Conservation (phyloP, 257 asterid genomes). For the Ilex aquifolium region DNA sequence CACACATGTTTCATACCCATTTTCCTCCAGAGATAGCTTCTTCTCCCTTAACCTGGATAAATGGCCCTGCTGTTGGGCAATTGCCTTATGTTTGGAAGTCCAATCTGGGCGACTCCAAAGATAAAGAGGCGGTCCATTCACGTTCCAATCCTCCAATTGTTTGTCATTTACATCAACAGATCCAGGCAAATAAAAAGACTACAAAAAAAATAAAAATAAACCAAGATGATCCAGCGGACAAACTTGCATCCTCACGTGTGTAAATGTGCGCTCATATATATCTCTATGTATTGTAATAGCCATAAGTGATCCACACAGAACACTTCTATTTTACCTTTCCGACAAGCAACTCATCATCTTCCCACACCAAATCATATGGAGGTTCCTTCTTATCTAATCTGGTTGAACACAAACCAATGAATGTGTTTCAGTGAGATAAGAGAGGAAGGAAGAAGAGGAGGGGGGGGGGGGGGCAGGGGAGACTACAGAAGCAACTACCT, state of each 20-base stretch:
- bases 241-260: too few species aligned
- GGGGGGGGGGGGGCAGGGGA: background rate
- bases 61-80: constrained; percentile 61
- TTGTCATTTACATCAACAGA: constrained; percentile 61
- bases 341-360: constrained; percentile 52
- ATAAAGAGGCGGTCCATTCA: constrained; percentile 53
- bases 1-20: constrained; percentile 6
- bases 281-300: too few species aligned
- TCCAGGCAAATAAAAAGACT: constrained; percentile 93
- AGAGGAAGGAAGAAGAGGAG: background rate
- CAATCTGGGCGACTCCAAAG: constrained; percentile 81
- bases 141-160: constrained; percentile 80
- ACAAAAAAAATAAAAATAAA: constrained; percentile 16
- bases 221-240: background rate
- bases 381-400: constrained; percentile 52
- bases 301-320: background rate
- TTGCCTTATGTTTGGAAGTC: constrained; percentile 54
- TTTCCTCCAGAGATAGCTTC: constrained; percentile 16
- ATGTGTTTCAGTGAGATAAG: background rate
- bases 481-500: constrained; percentile 31
- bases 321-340: constrained; percentile 44
- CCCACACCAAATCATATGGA: constrained; percentile 75
- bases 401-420: constrained; percentile 11
- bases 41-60: constrained; percentile 22
- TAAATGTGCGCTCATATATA: too few species aligned